phyloP scores from a whole-genome alignment of 2,329 filamentous ascomycete species.

The Aureobasidium leucospermi region DNA sequence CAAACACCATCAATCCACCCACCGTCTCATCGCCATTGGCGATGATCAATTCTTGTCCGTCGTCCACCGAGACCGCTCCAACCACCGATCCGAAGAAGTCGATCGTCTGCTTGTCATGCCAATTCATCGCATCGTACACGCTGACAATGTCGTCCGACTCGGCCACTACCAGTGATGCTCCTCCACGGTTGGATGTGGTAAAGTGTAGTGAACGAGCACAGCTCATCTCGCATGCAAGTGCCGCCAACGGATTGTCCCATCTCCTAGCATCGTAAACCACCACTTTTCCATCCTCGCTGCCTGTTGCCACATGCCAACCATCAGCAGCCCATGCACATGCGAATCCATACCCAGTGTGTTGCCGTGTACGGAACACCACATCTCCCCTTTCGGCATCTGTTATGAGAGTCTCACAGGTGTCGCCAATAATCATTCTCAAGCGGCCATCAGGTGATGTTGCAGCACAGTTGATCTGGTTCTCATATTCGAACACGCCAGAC shows the following conservation, averaged over 20 bases:
- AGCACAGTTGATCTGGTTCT: conserved; percentile 63
- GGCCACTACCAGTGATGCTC: conserved; percentile 60
- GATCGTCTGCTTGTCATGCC: conserved; percentile 56
- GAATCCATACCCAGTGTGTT: conserved; percentile 67
- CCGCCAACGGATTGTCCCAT: conserved; percentile 51
- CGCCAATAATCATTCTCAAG: conserved; percentile 66
- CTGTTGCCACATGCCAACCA: conserved; percentile 68
- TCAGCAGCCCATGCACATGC: conserved; percentile 75
- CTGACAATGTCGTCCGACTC: conserved; percentile 70
- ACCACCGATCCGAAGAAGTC: conserved; percentile 71
- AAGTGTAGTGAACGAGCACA: conserved; percentile 64
- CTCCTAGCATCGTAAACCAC: conserved; percentile 70
- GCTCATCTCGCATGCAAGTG: conserved; percentile 55
- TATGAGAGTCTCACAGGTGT: conserved; percentile 58
- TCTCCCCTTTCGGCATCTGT: conserved; percentile 60
- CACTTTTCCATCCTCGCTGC: conserved; percentile 65
- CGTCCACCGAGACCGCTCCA: conserved; percentile 59
- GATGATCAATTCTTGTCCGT: conserved; percentile 60
- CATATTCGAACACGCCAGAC: conserved; percentile 48
- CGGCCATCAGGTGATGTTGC: conserved; percentile 64
- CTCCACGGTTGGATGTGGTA: conserved; percentile 58
- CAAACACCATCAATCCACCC: conserved; percentile 49
- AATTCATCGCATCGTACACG: conserved; percentile 61
- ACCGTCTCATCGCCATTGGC: conserved; percentile 59
- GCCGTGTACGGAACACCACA: conserved; percentile 46